These are phyloP conservation scores for Arthrobotrys conoides DNA, from an alignment of 2,329 filamentous ascomycete species.

Conservation along the genomic window DNA sequence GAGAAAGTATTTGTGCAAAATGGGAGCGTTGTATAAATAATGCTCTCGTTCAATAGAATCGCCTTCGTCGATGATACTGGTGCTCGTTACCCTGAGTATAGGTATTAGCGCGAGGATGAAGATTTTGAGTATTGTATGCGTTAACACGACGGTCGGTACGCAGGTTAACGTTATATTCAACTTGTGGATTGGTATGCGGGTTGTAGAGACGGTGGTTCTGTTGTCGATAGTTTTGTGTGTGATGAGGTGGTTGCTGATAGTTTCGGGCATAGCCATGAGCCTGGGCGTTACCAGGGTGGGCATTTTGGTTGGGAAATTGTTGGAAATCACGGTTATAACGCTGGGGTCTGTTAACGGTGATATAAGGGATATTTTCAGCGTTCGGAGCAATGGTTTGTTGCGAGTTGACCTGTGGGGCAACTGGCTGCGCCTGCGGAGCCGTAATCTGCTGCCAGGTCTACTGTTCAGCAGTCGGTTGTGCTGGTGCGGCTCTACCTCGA, in stretches of 20 bases:
- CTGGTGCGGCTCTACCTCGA: conserved; percentile 58
- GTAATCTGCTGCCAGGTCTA: conserved; percentile 48
- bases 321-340: neutral
- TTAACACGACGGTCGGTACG: neutral
- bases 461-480: conserved; percentile 40
- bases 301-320: neutral
- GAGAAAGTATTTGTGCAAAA: neutral
- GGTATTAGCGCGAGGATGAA: neutral
- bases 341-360: neutral
- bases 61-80: neutral
- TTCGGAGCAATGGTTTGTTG: neutral
- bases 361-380: neutral
- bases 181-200: neutral
- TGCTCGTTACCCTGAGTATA: neutral
- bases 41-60: conserved; percentile 22
- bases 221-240: neutral
- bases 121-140: neutral
- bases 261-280: neutral
- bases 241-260: neutral
- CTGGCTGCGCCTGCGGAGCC: neutral
- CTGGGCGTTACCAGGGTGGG: neutral
- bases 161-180: neutral
- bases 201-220: neutral
- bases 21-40: conserved; percentile 58
- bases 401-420: neutral